These are phyloP conservation scores for Candida pseudofarinosa DNA, from an alignment of 805 yeast species.

Conservation along the genomic window DNA sequence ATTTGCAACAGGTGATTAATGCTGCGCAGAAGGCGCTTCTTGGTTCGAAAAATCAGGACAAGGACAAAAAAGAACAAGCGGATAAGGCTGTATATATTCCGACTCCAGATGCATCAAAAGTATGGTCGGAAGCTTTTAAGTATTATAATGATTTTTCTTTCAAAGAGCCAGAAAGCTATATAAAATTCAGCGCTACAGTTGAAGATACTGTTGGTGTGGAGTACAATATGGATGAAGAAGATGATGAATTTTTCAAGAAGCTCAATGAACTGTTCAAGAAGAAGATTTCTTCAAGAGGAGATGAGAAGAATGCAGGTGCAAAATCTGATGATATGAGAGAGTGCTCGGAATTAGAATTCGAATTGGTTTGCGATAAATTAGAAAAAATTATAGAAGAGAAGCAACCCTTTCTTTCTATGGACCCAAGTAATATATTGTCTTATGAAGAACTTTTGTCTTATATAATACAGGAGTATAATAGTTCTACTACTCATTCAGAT, in stretches of 20 bases:
- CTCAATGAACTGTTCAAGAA: slow-evolving; percentile 32
- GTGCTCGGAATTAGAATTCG: slow-evolving; percentile 83
- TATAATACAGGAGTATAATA: slow-evolving; percentile 32
- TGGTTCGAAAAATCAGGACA: slow-evolving; percentile 32
- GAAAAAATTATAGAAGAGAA: slow-evolving; percentile 72
- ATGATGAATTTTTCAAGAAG: slow-evolving; percentile 58
- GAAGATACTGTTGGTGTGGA: slow-evolving; percentile 87
- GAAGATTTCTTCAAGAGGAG: slow-evolving; percentile 9
- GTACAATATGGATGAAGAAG: slow-evolving; percentile 87
- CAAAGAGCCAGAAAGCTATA: slow-evolving; percentile 70
- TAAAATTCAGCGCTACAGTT: slow-evolving; percentile 90
- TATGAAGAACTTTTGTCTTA: slow-evolving; percentile 64
- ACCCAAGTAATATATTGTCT: slow-evolving; percentile 69
- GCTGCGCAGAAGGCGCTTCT: slow-evolving; percentile 66
- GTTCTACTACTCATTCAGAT: slow-evolving; percentile 21
- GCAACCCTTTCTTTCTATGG: slow-evolving; percentile 86
- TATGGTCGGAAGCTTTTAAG: slow-evolving; percentile 73
- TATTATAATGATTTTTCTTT: slow-evolving; percentile 64
- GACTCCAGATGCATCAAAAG: slow-evolving; percentile 88
- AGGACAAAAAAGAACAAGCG: slow-evolving; percentile 33
- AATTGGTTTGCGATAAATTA: slow-evolving; percentile 64
- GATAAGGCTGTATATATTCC: slow-evolving; percentile 71
- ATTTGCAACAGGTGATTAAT: slow-evolving; percentile 84
- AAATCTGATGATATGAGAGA: slow-evolving; percentile 15
- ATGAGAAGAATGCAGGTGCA: slow-evolving; percentile 8